Evolutionary conservation across 73 alveolate genomes (phyloP).

Genomic region (Symbiodinium pilosum): DNA sequence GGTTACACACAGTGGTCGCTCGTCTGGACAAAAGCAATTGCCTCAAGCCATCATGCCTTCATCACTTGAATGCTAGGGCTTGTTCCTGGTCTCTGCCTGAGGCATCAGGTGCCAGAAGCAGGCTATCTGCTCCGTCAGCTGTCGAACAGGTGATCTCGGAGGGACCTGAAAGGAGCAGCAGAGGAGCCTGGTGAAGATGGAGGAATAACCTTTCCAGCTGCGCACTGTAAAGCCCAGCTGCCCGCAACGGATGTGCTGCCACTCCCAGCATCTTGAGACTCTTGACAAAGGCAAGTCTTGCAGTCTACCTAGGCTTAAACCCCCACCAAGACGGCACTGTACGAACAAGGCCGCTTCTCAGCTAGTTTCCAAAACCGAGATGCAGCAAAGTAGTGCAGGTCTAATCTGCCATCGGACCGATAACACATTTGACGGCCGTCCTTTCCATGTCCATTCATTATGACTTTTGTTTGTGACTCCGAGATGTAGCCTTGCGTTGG

Average conservation of each 20-base stretch:
- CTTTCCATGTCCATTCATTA: no score
- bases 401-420: constrained; percentile 56
- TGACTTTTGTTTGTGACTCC: no score
- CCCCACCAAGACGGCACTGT: no score
- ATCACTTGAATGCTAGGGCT: no score
- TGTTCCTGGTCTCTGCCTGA: neutral
- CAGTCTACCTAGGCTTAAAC: constrained; percentile 16
- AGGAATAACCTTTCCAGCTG: neutral
- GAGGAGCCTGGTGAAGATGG: no score
- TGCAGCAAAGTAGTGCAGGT: constrained; percentile 54
- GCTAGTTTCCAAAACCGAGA: neutral
- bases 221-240: neutral
- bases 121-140: neutral
- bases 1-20: neutral
- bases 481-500: no score
- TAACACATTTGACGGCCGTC: constrained; percentile 33
- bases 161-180: neutral
- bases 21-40: constrained; percentile 9
- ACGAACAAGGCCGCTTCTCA: neutral
- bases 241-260: neutral
- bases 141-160: constrained; percentile 14
- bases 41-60: neutral
- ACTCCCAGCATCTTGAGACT: neutral
- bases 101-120: neutral
- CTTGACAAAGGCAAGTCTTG: neutral